These are phyloP conservation scores for Rhodotorula sp. DNA, from an alignment of 1,284 basidiomycete genomes.

Conservation along the genomic window DNA sequence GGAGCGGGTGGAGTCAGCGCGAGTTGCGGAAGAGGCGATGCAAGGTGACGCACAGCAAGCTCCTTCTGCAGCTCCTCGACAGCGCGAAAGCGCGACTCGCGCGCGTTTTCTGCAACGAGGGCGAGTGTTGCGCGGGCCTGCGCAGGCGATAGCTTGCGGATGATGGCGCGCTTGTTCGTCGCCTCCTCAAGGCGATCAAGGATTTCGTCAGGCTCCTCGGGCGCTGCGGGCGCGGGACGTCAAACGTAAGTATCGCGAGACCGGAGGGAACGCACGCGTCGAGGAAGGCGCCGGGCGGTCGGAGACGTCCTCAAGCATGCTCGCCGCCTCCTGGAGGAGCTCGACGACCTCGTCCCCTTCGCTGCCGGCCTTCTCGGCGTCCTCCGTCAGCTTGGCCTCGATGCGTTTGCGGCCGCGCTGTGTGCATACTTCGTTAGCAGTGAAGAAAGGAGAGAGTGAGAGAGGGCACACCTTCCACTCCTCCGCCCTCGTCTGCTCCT, in stretches of 20 bases:
- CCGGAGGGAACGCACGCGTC: background rate
- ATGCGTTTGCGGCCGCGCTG: slow-evolving; percentile 36
- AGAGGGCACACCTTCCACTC: slow-evolving; percentile 65
- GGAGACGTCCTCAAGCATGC: background rate
- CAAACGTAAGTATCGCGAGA: too few relatives aligned
- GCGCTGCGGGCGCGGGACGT: slow-evolving; percentile 46
- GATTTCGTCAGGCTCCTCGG: slow-evolving; percentile 64
- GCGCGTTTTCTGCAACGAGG: slow-evolving; percentile 60
- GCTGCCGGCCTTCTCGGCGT: slow-evolving; percentile 23
- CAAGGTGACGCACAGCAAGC: slow-evolving; percentile 59
- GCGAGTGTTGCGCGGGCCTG: slow-evolving; percentile 18
- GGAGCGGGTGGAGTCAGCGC: slow-evolving; percentile 5
- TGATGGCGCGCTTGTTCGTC: slow-evolving; percentile 29
- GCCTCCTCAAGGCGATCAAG: slow-evolving; percentile 66
- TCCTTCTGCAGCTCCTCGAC: slow-evolving; percentile 68
- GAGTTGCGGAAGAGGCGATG: slow-evolving; percentile 22
- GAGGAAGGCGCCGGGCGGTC: background rate
- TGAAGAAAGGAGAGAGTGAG: too few relatives aligned
- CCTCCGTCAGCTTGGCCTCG: slow-evolving; percentile 24
- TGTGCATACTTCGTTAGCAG: too few relatives aligned
- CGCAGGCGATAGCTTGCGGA: slow-evolving; percentile 19
- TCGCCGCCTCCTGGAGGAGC: slow-evolving; percentile 34
- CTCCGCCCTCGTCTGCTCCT: slow-evolving; percentile 65
- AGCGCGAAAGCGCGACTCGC: slow-evolving; percentile 59
- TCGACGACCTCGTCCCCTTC: slow-evolving; percentile 37